A percentile compares a stretch with the other conserved stretches of the same genome.
Conservation (phyloP, 140 eudicot genomes). For the Senecio squalidus region DNA sequence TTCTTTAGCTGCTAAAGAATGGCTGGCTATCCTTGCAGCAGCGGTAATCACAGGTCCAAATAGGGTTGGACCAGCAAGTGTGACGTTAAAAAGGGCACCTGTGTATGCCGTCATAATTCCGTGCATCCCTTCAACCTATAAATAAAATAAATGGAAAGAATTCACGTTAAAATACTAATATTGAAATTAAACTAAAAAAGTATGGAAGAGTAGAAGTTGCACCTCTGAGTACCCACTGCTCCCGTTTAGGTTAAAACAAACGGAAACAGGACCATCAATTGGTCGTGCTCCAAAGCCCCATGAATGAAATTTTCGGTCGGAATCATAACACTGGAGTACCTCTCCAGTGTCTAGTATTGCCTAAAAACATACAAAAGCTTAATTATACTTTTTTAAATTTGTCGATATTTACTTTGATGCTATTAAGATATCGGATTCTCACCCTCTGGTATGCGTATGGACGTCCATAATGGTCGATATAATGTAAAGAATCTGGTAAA, state of each 20-base stretch:
- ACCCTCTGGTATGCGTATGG: slow-evolving; percentile 99
- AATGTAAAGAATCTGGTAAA: slow-evolving; percentile 94
- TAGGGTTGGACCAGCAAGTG: slow-evolving; percentile 96
- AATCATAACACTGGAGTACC: slow-evolving; percentile 90
- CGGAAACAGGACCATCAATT: slow-evolving; percentile 97
- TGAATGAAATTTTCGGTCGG: slow-evolving; percentile 79
- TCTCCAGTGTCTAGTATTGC: slow-evolving; percentile 89
- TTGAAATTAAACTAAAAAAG: neutral
- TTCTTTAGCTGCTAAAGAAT: slow-evolving; percentile 55
- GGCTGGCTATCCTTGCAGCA: slow-evolving; percentile 77
- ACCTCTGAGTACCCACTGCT: slow-evolving; percentile 94
- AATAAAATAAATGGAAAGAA: neutral
- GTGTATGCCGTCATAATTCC: slow-evolving; percentile 84
- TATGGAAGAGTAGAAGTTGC: slow-evolving; percentile 6
- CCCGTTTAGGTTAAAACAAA: slow-evolving; percentile 92
- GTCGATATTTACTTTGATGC: neutral
- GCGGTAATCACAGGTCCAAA: slow-evolving; percentile 79
- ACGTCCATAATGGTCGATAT: slow-evolving; percentile 92
- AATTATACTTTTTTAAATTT: neutral
- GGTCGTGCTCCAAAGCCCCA: slow-evolving; percentile 99
- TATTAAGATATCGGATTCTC: slow-evolving; percentile 19
- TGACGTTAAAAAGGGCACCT: slow-evolving; percentile 83
- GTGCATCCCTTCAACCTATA: slow-evolving; percentile 88
- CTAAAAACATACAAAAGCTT: slow-evolving; percentile 32
- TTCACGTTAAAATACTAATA: neutral